Conservation (phyloP, 768 basidiomycete genomes). For the Nevesoporus exiguus region DNA sequence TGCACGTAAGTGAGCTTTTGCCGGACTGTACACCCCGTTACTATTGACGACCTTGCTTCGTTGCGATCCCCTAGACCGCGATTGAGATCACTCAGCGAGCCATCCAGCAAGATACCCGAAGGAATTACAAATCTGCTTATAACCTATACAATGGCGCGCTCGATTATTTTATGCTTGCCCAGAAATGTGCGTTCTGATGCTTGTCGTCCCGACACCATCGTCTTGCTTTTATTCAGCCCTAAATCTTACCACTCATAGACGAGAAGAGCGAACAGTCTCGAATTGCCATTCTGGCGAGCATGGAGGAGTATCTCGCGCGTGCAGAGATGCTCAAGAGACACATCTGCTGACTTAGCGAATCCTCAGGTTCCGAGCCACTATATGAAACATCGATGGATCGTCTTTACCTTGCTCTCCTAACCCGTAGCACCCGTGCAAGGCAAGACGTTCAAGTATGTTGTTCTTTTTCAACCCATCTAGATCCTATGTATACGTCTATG, state of each 20-base stretch:
- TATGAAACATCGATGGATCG: too few species aligned
- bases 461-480: too few species aligned
- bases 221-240: background rate
- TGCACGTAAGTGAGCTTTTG: conserved; percentile 8
- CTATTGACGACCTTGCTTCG: background rate
- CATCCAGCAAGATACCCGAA: conserved; percentile 84
- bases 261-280: conserved; percentile 93
- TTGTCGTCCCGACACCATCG: background rate
- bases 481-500: too few species aligned
- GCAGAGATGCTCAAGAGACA: conserved; percentile 85
- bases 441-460: too few species aligned
- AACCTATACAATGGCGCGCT: conserved; percentile 88
- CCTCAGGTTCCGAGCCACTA: too few species aligned
- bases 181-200: conserved; percentile 59
- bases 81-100: conserved; percentile 87
- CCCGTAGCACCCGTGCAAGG: too few species aligned
- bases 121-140: conserved; percentile 89
- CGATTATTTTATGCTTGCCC: conserved; percentile 96
- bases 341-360: background rate
- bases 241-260: conserved; percentile 25
- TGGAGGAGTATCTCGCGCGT: conserved; percentile 83
- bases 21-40: background rate
- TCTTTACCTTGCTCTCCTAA: too few species aligned
- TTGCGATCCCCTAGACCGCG: conserved; percentile 47
- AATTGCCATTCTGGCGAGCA: conserved; percentile 75